phyloP scores from a whole-genome alignment of 176 grass and related monocot species.

The Eleusine coracana region DNA sequence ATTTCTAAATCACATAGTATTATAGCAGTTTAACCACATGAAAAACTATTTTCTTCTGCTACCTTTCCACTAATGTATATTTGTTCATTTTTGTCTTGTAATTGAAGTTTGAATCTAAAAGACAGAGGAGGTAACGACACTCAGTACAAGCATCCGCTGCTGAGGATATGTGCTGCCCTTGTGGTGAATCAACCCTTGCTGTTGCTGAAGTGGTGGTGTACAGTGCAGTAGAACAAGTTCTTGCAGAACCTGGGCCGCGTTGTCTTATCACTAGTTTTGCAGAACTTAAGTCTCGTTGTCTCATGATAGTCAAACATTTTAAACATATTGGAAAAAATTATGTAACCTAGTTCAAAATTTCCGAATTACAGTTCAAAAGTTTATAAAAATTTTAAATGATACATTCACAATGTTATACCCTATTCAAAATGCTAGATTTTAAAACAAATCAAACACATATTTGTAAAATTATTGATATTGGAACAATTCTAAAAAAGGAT shows the following conservation, averaged over 20 bases:
- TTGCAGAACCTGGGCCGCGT: conserved; percentile 35
- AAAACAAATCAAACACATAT: too few species aligned
- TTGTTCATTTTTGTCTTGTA: background rate
- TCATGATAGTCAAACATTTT: background rate
- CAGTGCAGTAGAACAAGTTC: conserved; percentile 56
- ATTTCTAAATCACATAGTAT: background rate
- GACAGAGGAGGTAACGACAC: conserved; percentile 65
- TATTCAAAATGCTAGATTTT: too few species aligned
- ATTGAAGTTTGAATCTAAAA: conserved; percentile 65
- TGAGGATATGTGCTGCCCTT: conserved; percentile 25
- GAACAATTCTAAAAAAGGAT: too few species aligned
- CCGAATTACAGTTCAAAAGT: too few species aligned
- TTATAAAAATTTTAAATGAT: too few species aligned
- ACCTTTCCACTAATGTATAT: background rate
- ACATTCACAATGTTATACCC: too few species aligned
- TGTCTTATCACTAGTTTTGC: conserved; percentile 23
- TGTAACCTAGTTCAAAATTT: too few species aligned
- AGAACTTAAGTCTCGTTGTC: conserved; percentile 8
- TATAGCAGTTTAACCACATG: background rate
- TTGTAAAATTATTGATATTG: too few species aligned
- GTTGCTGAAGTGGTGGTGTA: conserved; percentile 46
- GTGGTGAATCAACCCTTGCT: background rate
- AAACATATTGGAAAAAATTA: too few species aligned
- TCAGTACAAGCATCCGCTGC: background rate
- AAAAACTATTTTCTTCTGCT: background rate